A percentile compares a stretch with the other conserved stretches of the same genome.
Conservation (phyloP, 371 early-diverging fungal species). For the Circinella minor region DNA sequence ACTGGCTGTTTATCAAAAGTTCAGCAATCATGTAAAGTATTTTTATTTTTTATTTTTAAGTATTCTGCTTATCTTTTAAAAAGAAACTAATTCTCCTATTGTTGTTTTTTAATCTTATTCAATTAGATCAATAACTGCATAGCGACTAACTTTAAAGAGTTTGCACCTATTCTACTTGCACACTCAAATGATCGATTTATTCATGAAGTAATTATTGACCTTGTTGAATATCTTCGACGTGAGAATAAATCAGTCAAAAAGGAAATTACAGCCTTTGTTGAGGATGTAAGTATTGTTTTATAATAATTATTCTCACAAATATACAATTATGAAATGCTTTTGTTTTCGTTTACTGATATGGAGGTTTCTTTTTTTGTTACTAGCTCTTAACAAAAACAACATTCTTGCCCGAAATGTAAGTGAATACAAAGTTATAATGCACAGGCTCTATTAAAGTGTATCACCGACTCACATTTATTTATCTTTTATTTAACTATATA, state of each 20-base stretch:
- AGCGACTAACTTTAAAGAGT: slow-evolving; percentile 29
- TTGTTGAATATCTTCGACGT: slow-evolving; percentile 35
- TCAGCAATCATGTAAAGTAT: slow-evolving; percentile 29
- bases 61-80: not conserved
- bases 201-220: slow-evolving; percentile 29
- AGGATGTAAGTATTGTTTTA: slow-evolving; percentile 26
- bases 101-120: not conserved
- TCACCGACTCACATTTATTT: not conserved
- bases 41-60: too few relatives aligned
- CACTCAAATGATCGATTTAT: slow-evolving; percentile 23
- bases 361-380: not conserved
- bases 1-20: slow-evolving; percentile 33
- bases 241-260: slow-evolving; percentile 24
- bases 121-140: slow-evolving; percentile 35
- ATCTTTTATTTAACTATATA: not conserved
- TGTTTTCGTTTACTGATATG: too few relatives aligned
- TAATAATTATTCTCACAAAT: not conserved
- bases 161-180: slow-evolving; percentile 20
- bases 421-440: not conserved
- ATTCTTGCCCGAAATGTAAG: slow-evolving; percentile 48
- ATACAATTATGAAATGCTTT: too few relatives aligned
- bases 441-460: not conserved
- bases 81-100: not conserved
- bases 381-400: slow-evolving; percentile 15
- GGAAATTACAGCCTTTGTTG: slow-evolving; percentile 18